Base-by-base conservation (phyloP, 306 rosid species). In the Vigna nakashimae region DNA sequence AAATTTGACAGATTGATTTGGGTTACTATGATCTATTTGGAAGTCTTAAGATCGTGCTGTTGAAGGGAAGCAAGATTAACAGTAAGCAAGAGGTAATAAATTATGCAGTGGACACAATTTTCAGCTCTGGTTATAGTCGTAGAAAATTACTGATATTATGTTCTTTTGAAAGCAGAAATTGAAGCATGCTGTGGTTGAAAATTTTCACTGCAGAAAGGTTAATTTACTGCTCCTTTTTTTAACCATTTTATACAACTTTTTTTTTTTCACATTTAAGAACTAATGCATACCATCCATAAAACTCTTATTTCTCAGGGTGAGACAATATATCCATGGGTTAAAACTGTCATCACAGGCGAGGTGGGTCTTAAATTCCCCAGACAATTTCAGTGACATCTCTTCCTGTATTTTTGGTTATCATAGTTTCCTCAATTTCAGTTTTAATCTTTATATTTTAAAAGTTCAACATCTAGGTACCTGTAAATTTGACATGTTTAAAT, bases 11-110 rank as follows among this genome's bases (percentile, higher is more conserved):
- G 97, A 86, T 94, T 77, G 98, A 94, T 88, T 82, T 94, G 66
- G 85, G 94, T 63, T 94, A 91, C 86, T 91, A 87, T 83, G 90
- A 91, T 79, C 81, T 90, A 22, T 91, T 83, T 88, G 98, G 98
- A 79, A 86, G 94, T 85, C 96, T 94, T 52, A 86, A 88, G 84
- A 78, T 94, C 36, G 91, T 86, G 81, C 86, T 94, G 20, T 65
- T 94, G 79, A 91, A 90, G 74, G 84, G 86, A 72, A 75, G 82
- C 84, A 86, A 73, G 78, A 86, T 90, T 58, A 71, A 87, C 48
- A 79, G 66, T 42, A 91, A 80, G 71, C 98, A 90, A 82, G 98
- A 94, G 96, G 98, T 91, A 88, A 58, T 46, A 24, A 55, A 56
- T 34, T 59, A 60, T 72, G 24, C 64, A 28, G 62, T 57, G 22